Evolutionary conservation across 148 eudicot genomes (phyloP).

Genomic region (Rhododendron williamsianum): DNA sequence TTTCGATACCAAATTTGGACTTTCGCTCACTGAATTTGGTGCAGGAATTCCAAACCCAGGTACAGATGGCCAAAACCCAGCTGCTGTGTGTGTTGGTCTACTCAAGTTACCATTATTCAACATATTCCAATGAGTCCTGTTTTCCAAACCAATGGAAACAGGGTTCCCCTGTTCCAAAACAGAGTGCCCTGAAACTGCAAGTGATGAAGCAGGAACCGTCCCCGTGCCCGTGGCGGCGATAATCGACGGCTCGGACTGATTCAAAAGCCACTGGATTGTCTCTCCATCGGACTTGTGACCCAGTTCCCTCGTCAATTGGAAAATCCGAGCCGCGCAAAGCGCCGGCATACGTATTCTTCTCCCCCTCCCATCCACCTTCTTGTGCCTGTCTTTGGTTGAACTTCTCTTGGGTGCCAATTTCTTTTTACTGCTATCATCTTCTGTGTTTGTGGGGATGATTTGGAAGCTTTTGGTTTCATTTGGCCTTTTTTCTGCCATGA

Average conservation of each 20-base stretch:
- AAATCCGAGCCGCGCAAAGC: slow-evolving; percentile 50
- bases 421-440: slow-evolving; percentile 16
- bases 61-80: slow-evolving; percentile 20
- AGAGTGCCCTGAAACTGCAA: slow-evolving; percentile 24
- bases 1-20: slow-evolving; percentile 14
- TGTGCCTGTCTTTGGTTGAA: slow-evolving; percentile 59
- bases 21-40: slow-evolving; percentile 8
- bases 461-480: slow-evolving; percentile 14
- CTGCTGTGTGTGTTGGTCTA: slow-evolving; percentile 9
- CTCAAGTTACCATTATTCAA: slow-evolving; percentile 16
- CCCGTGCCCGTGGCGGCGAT: slow-evolving; percentile 50
- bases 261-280: slow-evolving; percentile 55
- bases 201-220: slow-evolving; percentile 50
- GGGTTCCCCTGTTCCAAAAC: slow-evolving; percentile 30
- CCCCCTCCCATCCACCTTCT: slow-evolving; percentile 62
- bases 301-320: slow-evolving; percentile 55
- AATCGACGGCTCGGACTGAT: slow-evolving; percentile 47
- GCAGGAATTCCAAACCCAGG: slow-evolving; percentile 20
- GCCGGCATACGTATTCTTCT: slow-evolving; percentile 63
- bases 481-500: slow-evolving; percentile 21
- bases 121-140: slow-evolving; percentile 18
- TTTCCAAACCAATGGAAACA: slow-evolving; percentile 19
- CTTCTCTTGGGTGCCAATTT: slow-evolving; percentile 38
- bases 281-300: slow-evolving; percentile 44
- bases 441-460: slow-evolving; percentile 12